phyloP scores from a whole-genome alignment of 306 rosid genomes.

The Betula pendula region DNA sequence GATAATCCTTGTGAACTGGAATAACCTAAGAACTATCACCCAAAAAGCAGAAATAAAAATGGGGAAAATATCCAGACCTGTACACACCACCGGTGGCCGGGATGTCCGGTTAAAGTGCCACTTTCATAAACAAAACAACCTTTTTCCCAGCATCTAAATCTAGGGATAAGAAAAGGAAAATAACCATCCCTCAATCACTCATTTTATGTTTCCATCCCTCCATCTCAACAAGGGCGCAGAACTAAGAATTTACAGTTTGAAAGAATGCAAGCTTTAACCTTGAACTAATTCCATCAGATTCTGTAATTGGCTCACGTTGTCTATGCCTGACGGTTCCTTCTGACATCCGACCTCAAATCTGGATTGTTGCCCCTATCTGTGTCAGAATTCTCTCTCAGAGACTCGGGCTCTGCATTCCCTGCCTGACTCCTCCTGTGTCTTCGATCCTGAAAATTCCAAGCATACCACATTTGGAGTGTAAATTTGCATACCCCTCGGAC shows the following conservation, averaged over 20 bases:
- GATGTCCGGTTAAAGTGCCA: constrained; percentile 35
- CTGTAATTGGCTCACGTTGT: constrained; percentile 17
- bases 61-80: constrained; percentile 35
- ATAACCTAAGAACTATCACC: constrained; percentile 18
- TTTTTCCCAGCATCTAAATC: constrained; percentile 52
- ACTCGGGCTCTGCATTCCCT: constrained; percentile 39
- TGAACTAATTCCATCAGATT: constrained; percentile 24
- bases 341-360: constrained; percentile 36
- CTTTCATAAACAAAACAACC: constrained; percentile 41
- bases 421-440: constrained; percentile 59
- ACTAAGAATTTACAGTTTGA: constrained; percentile 37
- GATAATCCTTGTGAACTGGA: constrained; percentile 14
- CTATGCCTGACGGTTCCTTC: constrained; percentile 51
- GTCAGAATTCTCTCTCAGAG: constrained; percentile 47
- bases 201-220: constrained; percentile 29
- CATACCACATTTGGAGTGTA: constrained; percentile 21
- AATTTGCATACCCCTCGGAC: constrained; percentile 10
- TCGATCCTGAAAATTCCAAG: constrained; percentile 53
- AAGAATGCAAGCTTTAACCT: constrained; percentile 43
- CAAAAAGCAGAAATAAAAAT: constrained; percentile 23
- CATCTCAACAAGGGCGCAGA: constrained; percentile 39
- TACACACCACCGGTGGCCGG: constrained; percentile 47
- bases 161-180: constrained; percentile 37
- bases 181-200: constrained; percentile 33
- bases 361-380: constrained; percentile 57